Conservation (phyloP, 306 rosid species). For the Pueraria montana region DNA sequence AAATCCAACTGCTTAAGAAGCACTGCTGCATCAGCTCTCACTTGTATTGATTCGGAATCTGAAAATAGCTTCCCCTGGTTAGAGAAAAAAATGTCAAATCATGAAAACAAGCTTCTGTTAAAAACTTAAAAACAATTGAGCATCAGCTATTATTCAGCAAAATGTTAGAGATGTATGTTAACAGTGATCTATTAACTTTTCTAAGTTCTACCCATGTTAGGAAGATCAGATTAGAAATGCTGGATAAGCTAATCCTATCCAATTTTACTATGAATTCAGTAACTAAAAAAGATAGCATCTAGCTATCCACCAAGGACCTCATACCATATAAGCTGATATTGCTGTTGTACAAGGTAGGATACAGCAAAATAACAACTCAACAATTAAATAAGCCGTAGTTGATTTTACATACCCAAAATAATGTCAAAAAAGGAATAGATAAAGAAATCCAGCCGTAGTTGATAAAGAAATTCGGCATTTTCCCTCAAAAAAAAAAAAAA, state of each 20-base stretch:
- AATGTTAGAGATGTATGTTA: constrained; percentile 25
- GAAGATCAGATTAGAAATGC: constrained; percentile 8
- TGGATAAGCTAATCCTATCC: constrained; percentile 25
- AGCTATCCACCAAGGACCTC: constrained; percentile 21
- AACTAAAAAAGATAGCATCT: constrained; percentile 25
- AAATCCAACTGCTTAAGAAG: constrained; percentile 94
- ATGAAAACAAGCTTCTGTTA: constrained; percentile 28
- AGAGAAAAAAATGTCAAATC: constrained; percentile 50
- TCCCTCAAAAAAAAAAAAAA: too few relatives aligned
- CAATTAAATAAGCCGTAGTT: constrained; percentile 25
- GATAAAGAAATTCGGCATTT: too few relatives aligned
- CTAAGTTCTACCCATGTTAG: constrained; percentile 9
- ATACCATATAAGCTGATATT: constrained; percentile 37
- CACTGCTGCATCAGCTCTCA: constrained; percentile 96
- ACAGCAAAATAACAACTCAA: constrained; percentile 32
- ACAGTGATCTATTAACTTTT: not conserved
- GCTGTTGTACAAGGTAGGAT: constrained; percentile 17
- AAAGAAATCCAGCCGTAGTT: not conserved
- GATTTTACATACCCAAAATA: constrained; percentile 1
- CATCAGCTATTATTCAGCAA: constrained; percentile 28
- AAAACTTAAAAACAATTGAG: not conserved
- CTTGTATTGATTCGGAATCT: constrained; percentile 90
- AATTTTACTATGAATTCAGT: constrained; percentile 20
- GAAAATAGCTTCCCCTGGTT: constrained; percentile 89
- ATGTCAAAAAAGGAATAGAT: not conserved